phyloP scores from a whole-genome alignment of 2,329 filamentous ascomycete genomes.

The Aspergillus sp. region DNA sequence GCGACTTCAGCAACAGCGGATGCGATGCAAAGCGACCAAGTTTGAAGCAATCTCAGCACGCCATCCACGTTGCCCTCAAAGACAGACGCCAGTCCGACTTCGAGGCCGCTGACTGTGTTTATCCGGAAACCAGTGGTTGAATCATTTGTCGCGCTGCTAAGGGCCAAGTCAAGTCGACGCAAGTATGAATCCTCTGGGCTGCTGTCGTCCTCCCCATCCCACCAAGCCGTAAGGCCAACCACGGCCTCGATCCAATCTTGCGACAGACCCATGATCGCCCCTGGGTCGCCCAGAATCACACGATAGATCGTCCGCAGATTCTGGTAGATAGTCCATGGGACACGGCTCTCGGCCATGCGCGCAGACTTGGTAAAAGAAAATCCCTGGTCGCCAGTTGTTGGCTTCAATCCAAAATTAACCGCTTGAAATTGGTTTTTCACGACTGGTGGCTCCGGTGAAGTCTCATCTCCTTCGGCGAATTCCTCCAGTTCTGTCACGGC shows the following conservation, averaged over 20 bases:
- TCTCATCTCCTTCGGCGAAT: slow-evolving; percentile 68
- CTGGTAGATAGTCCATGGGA: slow-evolving; percentile 87
- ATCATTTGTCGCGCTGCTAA: slow-evolving; percentile 58
- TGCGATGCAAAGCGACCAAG: slow-evolving; percentile 74
- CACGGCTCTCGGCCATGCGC: slow-evolving; percentile 70
- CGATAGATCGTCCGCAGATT: slow-evolving; percentile 74
- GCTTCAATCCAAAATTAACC: slow-evolving; percentile 40
- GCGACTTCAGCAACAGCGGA: slow-evolving; percentile 76
- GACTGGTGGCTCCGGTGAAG: slow-evolving; percentile 35
- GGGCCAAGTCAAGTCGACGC: slow-evolving; percentile 63
- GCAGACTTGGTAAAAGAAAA: slow-evolving; percentile 61
- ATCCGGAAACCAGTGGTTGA: slow-evolving; percentile 61
- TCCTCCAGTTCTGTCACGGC: slow-evolving; percentile 64
- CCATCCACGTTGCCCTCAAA: slow-evolving; percentile 77
- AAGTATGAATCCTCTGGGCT: slow-evolving; percentile 63
- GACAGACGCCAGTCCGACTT: slow-evolving; percentile 73
- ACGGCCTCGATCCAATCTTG: slow-evolving; percentile 92
- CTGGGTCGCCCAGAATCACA: slow-evolving; percentile 67
- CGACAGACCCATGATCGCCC: slow-evolving; percentile 67
- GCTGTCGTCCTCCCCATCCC: slow-evolving; percentile 69
- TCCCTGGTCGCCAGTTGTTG: slow-evolving; percentile 38
- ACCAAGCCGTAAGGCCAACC: slow-evolving; percentile 79
- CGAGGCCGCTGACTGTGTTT: slow-evolving; percentile 66
- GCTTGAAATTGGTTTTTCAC: slow-evolving; percentile 41
- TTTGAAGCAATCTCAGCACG: slow-evolving; percentile 64